These are phyloP conservation scores for Picochlorum sp. DNA, from an alignment of 139 green algal genomes.

Conservation along the genomic window DNA sequence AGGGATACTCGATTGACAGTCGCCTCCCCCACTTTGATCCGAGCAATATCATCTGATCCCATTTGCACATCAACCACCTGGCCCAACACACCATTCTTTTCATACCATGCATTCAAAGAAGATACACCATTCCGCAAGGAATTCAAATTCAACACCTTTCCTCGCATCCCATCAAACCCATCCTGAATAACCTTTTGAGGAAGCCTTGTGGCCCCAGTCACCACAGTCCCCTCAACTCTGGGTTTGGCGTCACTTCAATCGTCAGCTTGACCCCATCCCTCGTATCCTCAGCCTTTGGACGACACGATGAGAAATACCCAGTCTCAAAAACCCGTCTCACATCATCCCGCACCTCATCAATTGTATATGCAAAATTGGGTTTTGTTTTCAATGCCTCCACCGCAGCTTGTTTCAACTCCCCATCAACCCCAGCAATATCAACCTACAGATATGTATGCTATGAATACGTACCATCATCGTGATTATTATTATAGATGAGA, in stretches of 20 bases:
- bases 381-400: slow-evolving; percentile 52
- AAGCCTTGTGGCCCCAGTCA: slow-evolving; percentile 65
- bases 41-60: slow-evolving; percentile 24
- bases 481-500: neutral
- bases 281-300: slow-evolving; percentile 78
- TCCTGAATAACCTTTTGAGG: slow-evolving; percentile 69
- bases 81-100: slow-evolving; percentile 70
- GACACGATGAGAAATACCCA: slow-evolving; percentile 72
- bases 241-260: slow-evolving; percentile 72
- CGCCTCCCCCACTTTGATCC: slow-evolving; percentile 60
- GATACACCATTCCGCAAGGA: slow-evolving; percentile 51
- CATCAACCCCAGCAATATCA: slow-evolving; percentile 63
- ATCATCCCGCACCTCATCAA: slow-evolving; percentile 58
- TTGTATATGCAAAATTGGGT: slow-evolving; percentile 91
- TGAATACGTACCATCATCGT: neutral
- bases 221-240: slow-evolving; percentile 63
- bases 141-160: slow-evolving; percentile 70
- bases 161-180: slow-evolving; percentile 69
- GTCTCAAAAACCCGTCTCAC: slow-evolving; percentile 78
- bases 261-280: slow-evolving; percentile 86
- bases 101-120: slow-evolving; percentile 81
- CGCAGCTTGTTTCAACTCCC: slow-evolving; percentile 59
- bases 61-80: slow-evolving; percentile 65
- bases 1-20: slow-evolving; percentile 61
- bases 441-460: slow-evolving; percentile 3